Conservation (phyloP, 2,329 filamentous ascomycete genomes). For the Phaeosphaeriaceae sp. region DNA sequence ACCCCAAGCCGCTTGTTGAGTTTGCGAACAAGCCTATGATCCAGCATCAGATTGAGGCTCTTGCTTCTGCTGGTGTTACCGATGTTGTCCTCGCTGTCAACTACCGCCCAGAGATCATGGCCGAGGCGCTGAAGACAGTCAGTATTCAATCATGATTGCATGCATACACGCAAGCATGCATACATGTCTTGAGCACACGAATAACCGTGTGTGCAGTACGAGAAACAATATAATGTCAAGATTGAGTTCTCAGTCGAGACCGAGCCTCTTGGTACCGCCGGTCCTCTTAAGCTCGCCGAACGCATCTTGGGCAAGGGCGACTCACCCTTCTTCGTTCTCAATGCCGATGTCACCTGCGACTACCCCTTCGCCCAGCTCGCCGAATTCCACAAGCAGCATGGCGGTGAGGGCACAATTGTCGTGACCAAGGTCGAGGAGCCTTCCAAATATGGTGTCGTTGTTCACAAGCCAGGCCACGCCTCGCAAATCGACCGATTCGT, state of each 20-base stretch:
- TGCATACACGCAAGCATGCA: too few relatives aligned
- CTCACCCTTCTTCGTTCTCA: constrained; percentile 95
- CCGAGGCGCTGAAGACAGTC: constrained; percentile 87
- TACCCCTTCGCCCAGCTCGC: constrained; percentile 92
- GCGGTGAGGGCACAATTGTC: constrained; percentile 94
- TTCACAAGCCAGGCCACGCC: constrained; percentile 91
- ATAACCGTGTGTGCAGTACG: constrained; percentile 65
- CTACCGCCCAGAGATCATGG: constrained; percentile 98
- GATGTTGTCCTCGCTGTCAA: constrained; percentile 98
- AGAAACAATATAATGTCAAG: constrained; percentile 88
- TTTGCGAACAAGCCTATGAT: constrained; percentile 99
- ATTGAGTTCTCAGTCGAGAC: constrained; percentile 98
- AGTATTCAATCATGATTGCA: constrained; percentile 44
- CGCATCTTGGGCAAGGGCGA: constrained; percentile 92
- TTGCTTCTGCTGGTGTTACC: constrained; percentile 91
- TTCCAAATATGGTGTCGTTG: constrained; percentile 97
- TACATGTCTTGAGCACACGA: constrained; percentile 4
- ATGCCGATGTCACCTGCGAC: constrained; percentile 98
- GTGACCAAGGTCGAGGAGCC: constrained; percentile 99
- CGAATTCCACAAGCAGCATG: constrained; percentile 90
- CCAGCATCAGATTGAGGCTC: constrained; percentile 93
- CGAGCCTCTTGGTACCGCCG: constrained; percentile 93
- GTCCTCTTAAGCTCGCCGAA: constrained; percentile 94
- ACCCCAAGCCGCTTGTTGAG: constrained; percentile 96
- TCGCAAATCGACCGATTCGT: constrained; percentile 98